Base-by-base conservation (phyloP, 2,329 filamentous ascomycete genomes). In the Alternaria triticina region DNA sequence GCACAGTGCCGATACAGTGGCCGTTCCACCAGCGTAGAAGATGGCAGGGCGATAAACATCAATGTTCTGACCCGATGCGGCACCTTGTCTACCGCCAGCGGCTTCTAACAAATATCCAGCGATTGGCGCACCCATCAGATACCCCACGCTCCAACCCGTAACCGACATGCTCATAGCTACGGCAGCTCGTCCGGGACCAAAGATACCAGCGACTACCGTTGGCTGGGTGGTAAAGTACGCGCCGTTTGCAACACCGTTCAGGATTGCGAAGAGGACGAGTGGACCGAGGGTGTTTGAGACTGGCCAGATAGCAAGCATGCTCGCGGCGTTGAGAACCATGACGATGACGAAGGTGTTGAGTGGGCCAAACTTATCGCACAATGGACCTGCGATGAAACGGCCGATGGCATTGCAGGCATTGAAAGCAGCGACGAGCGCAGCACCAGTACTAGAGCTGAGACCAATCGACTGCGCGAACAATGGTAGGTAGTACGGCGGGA, bases 241-340 rank as follows among this genome's bases (percentile, higher is more conserved):
- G 2, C 75, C 72, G 52, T 77, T 77, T 2, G 75, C 72, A 10
- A 76, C 66, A 17, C 76, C 76, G 17, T 76, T 77, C 11, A 77
- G 15, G 11, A 68, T 66, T 1, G 74, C 71, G 49, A 78, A 76
- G 15, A 75, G 11, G 10, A 76, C 54, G 13, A 77, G 66, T 1
- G 75, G 72, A 2, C 64, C 70, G 15, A 76, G 22, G 0, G 72
- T 69, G 10, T 68, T 69, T 0, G 72, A 74, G 0, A 75, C 70
- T 8, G 74, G 73, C 75, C 75, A 77, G 12, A 77, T 76, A 0
- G 73, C 75, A 6, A 77, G 57, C 74, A 78, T 77, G 27, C 68
- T 73, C 3, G 65, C 52, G 0, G 72, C 71, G 36, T 78, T 74
- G 28, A 76, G 28, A 0, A 68, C 27, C 69, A 73, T 75, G 3